These are phyloP conservation scores for Botrytis cinerea DNA, from an alignment of 2,329 filamentous ascomycete genomes.

Conservation along the genomic window DNA sequence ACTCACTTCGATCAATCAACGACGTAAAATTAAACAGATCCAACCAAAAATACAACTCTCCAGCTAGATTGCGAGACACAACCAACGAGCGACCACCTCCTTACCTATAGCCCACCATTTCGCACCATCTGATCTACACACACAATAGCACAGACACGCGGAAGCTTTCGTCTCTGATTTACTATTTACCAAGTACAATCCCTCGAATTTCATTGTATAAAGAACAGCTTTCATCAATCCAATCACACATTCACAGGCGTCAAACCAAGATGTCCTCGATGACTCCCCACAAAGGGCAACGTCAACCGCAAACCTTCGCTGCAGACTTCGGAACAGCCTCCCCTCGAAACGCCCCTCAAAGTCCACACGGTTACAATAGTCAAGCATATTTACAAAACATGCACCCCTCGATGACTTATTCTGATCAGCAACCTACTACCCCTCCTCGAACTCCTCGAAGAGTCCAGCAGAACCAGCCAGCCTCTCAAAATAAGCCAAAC, in stretches of 20 bases:
- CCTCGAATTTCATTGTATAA: neutral
- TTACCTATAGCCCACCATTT: constrained; percentile 25
- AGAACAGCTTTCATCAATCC: constrained; percentile 17
- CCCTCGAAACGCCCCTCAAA: constrained; percentile 45
- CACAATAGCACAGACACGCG: constrained; percentile 5
- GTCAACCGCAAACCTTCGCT: constrained; percentile 39
- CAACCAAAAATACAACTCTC: constrained; percentile 28
- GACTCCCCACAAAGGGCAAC: constrained; percentile 43
- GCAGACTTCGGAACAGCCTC: constrained; percentile 33
- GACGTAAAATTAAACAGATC: constrained; percentile 28
- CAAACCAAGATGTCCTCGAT: constrained; percentile 50
- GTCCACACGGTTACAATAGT: constrained; percentile 49
- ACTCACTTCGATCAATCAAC: constrained; percentile 30
- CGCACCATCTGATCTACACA: constrained; percentile 5
- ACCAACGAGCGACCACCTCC: constrained; percentile 35
- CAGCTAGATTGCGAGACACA: constrained; percentile 27
- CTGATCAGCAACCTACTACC: constrained; percentile 36
- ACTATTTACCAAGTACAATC: neutral
- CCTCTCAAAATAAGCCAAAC: constrained; percentile 30
- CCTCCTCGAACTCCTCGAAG: constrained; percentile 42
- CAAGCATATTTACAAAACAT: constrained; percentile 44
- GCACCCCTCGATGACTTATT: constrained; percentile 33
- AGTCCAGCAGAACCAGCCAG: constrained; percentile 28
- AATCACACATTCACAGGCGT: constrained; percentile 51
- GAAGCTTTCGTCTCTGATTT: neutral